Evolutionary conservation across 805 yeast species (phyloP).

Genomic region (Metschnikowia aberdeeniae): DNA sequence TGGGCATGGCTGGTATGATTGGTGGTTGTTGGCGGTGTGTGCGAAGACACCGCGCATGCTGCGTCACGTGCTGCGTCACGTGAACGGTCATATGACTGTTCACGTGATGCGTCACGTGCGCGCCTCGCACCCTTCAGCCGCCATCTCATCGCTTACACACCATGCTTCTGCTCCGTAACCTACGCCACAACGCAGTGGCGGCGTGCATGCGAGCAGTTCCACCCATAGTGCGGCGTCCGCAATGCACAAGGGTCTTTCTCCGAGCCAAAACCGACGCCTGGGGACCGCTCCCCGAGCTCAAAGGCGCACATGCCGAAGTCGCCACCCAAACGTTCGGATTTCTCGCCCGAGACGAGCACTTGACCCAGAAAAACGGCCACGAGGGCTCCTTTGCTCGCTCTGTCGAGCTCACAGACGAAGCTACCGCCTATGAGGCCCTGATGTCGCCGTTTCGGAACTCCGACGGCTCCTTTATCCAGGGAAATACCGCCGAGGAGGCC

Average conservation of each 20-base stretch:
- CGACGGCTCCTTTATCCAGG: constrained; percentile 42
- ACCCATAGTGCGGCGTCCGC: neutral
- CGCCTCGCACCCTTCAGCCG: too few relatives aligned
- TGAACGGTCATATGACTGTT: too few relatives aligned
- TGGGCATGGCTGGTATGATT: constrained; percentile 10
- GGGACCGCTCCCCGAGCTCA: neutral
- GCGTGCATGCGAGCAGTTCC: neutral
- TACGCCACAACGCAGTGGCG: neutral
- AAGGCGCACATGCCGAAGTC: neutral
- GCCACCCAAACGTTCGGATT: constrained; percentile 1
- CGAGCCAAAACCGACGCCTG: constrained; percentile 1
- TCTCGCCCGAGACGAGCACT: constrained; percentile 20
- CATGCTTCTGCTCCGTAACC: constrained; percentile 3
- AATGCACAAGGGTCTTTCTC: neutral
- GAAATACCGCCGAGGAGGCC: constrained; percentile 45
- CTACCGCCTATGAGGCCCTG: constrained; percentile 6
- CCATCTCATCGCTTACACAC: neutral
- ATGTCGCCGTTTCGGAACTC: constrained; percentile 34
- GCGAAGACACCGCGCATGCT: neutral
- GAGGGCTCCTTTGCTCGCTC: constrained; percentile 4
- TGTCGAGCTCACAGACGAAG: constrained; percentile 2
- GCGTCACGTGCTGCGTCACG: neutral
- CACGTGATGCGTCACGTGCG: neutral
- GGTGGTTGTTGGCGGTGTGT: neutral
- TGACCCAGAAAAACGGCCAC: constrained; percentile 8